phyloP scores from a whole-genome alignment of 2,329 filamentous ascomycete species.

The Beauveria sp. region DNA sequence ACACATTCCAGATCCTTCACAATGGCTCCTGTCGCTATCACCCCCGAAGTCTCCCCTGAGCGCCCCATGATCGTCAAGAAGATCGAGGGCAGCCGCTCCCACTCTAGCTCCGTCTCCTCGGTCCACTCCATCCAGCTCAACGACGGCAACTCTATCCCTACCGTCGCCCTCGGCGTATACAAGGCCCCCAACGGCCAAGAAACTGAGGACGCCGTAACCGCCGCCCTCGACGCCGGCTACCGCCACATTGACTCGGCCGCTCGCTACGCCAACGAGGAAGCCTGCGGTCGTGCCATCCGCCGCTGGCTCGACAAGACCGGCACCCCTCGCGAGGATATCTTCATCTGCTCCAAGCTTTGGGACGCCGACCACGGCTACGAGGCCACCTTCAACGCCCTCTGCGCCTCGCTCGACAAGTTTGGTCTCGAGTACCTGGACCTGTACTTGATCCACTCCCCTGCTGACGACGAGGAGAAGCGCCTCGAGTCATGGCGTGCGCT shows the following conservation, averaged over 20 bases:
- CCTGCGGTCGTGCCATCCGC: slow-evolving; percentile 64
- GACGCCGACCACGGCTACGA: slow-evolving; percentile 34
- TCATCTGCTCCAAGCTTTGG: slow-evolving; percentile 64
- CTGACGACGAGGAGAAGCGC: slow-evolving; percentile 60
- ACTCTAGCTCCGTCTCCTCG: slow-evolving; percentile 20
- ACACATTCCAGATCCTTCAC: slow-evolving; percentile 13
- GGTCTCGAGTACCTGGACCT: slow-evolving; percentile 65
- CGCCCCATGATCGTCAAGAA: slow-evolving; percentile 24
- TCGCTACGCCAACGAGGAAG: slow-evolving; percentile 57
- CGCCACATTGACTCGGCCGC: slow-evolving; percentile 49
- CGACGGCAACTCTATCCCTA: slow-evolving; percentile 62
- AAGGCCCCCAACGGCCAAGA: slow-evolving; percentile 43
- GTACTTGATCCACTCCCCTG: slow-evolving; percentile 57
- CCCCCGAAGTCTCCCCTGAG: slow-evolving; percentile 27
- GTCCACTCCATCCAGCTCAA: slow-evolving; percentile 52
- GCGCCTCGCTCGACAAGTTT: slow-evolving; percentile 59
- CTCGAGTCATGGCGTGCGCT: slow-evolving; percentile 67
- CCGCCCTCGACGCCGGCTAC: slow-evolving; percentile 50
- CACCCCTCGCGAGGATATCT: slow-evolving; percentile 59
- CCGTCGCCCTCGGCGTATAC: slow-evolving; percentile 41
- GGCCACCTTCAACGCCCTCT: slow-evolving; percentile 49
- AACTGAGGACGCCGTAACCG: slow-evolving; percentile 52
- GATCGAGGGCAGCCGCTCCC: slow-evolving; percentile 17
- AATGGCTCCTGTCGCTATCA: slow-evolving; percentile 30
- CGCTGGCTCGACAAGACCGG: slow-evolving; percentile 58